These are phyloP conservation scores for Vigna radiata DNA, from an alignment of 306 rosid species.

Conservation along the genomic window DNA sequence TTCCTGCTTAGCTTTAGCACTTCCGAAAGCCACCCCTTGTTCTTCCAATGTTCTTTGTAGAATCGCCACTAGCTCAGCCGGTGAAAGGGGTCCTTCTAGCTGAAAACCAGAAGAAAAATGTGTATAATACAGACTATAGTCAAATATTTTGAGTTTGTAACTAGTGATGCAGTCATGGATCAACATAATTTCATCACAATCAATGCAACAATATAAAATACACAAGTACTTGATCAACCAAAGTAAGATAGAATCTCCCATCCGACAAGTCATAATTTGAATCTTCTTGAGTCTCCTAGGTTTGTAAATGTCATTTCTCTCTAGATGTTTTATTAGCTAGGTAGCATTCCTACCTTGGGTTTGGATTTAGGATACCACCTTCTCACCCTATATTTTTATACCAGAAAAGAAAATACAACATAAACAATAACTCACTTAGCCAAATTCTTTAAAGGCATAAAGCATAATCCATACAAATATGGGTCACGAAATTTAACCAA, in stretches of 20 bases:
- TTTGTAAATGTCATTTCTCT: background rate
- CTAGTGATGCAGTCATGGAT: background rate
- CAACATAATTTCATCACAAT: background rate
- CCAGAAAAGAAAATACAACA: background rate
- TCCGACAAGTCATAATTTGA: background rate
- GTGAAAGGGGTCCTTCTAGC: conserved; percentile 84
- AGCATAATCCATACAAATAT: background rate
- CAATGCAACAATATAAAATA: background rate
- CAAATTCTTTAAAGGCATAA: background rate
- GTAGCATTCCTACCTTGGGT: background rate
- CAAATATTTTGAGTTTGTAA: background rate
- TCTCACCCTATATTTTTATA: background rate
- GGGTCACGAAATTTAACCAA: conserved; percentile 45
- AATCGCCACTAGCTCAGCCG: conserved; percentile 81
- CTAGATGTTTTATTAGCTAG: background rate
- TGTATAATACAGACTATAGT: background rate
- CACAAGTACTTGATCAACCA: background rate
- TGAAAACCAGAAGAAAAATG: conserved; percentile 38
- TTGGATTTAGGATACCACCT: background rate
- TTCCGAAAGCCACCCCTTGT: conserved; percentile 75
- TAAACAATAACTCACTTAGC: background rate
- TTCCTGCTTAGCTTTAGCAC: conserved; percentile 57
- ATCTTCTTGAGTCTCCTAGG: background rate
- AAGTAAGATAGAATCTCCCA: background rate
- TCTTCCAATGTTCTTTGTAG: conserved; percentile 88